A percentile compares a stretch with the other conserved stretches of the same genome.
Evolutionary conservation across 331 rosid species (phyloP).

Genomic region (Malus hybrid): DNA sequence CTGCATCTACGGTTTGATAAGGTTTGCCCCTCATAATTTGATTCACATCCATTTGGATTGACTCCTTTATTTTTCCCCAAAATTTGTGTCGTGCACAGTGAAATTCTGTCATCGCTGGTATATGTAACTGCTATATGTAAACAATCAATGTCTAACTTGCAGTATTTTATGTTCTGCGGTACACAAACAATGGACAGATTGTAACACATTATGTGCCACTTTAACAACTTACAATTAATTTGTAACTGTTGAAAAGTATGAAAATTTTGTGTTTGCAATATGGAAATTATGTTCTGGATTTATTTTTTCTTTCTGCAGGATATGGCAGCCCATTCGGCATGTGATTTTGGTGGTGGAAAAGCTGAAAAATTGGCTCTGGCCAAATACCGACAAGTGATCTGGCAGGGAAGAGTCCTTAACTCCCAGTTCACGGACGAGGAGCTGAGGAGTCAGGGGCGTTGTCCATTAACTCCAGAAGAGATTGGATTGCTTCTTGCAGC

Average conservation of each 20-base stretch:
- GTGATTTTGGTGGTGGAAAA: slow-evolving; percentile 93
- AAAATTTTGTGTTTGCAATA: neutral
- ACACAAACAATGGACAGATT: neutral
- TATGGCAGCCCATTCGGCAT: slow-evolving; percentile 98
- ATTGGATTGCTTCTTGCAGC: slow-evolving; percentile 79
- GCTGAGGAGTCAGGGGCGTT: slow-evolving; percentile 80
- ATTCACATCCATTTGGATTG: neutral
- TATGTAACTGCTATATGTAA: neutral
- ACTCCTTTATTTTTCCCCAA: neutral
- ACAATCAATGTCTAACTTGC: neutral
- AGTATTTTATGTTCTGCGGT: neutral
- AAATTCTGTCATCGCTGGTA: neutral
- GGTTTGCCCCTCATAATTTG: slow-evolving; percentile 26
- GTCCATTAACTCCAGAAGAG: slow-evolving; percentile 91
- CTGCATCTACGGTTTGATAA: slow-evolving; percentile 86
- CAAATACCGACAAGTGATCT: slow-evolving; percentile 67
- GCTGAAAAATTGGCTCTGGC: slow-evolving; percentile 78
- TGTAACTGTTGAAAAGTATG: neutral
- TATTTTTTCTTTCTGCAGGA: slow-evolving; percentile 40
- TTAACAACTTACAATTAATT: neutral
- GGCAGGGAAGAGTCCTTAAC: slow-evolving; percentile 92
- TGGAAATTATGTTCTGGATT: neutral
- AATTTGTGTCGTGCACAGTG: neutral
- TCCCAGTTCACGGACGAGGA: slow-evolving; percentile 85
- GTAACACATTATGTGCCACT: too few relatives aligned